Percentiles rank a stretch among this genome's conserved stretches.
These are phyloP conservation scores for Populus hybrid DNA, from an alignment of 441 rosid species.

Conservation along the genomic window DNA sequence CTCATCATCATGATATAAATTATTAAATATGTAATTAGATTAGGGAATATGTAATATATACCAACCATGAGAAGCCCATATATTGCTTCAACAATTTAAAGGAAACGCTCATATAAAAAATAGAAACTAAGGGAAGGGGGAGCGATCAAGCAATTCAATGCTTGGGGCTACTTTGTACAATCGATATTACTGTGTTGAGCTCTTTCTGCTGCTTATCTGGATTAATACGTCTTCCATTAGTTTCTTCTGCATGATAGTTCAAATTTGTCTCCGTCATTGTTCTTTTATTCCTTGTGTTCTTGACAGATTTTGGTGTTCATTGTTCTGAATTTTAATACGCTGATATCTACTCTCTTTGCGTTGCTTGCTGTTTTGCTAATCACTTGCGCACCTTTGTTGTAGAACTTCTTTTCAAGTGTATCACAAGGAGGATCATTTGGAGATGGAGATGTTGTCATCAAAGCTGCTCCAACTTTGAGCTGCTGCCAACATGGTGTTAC, in stretches of 20 bases:
- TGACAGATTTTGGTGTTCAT: neutral
- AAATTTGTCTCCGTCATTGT: neutral
- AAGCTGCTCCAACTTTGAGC: conserved; percentile 10
- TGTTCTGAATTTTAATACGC: neutral
- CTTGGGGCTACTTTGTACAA: neutral
- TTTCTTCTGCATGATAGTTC: neutral
- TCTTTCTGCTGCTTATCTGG: neutral
- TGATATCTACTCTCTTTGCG: neutral
- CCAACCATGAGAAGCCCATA: neutral
- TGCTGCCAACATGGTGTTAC: neutral
- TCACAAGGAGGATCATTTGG: neutral
- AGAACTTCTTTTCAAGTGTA: conserved; percentile 12
- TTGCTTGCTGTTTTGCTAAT: conserved; percentile 8
- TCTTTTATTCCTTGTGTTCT: too few species aligned
- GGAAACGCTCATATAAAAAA: neutral
- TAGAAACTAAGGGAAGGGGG: neutral
- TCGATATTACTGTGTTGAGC: neutral
- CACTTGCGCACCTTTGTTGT: conserved; percentile 15
- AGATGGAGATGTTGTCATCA: conserved; percentile 16
- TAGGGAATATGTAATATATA: neutral
- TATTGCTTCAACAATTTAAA: neutral
- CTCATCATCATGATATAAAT: neutral
- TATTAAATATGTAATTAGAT: neutral
- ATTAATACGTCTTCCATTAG: neutral
- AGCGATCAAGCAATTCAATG: neutral